A percentile compares a stretch with the other conserved stretches of the same genome.
Conservation (phyloP, 306 rosid genomes). For the Biancaea sappan region DNA sequence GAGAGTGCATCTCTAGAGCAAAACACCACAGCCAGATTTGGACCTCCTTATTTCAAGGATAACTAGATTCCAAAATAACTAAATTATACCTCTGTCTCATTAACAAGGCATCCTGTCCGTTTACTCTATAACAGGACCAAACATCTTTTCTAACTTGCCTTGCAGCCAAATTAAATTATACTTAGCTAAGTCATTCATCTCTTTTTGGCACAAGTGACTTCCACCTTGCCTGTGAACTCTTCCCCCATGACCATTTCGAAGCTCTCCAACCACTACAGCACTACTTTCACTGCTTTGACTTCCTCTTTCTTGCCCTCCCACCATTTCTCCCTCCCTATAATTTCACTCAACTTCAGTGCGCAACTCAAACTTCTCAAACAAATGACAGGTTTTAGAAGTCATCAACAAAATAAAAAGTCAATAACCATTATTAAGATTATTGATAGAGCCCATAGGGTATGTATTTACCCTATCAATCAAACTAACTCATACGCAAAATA, state of each 20-base stretch:
- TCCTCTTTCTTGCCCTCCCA: not conserved
- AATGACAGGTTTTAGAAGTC: not conserved
- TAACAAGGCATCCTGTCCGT: not conserved
- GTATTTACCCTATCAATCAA: slow-evolving; percentile 3
- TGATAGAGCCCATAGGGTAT: not conserved
- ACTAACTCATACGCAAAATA: slow-evolving; percentile 25
- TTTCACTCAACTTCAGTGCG: not conserved
- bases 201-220: not conserved
- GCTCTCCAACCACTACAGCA: not conserved
- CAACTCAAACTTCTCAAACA: slow-evolving; percentile 5
- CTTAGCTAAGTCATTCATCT: not conserved
- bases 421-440: not conserved
- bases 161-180: not conserved
- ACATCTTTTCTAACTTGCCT: not conserved
- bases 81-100: not conserved
- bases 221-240: not conserved
- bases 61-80: not conserved
- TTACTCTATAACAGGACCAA: not conserved
- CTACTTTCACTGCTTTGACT: slow-evolving; percentile 1
- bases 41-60: not conserved
- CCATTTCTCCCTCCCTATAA: not conserved
- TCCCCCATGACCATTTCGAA: not conserved
- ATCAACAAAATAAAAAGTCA: not conserved
- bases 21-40: not conserved
- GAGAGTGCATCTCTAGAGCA: not conserved